Base-by-base conservation (phyloP, 2,329 filamentous ascomycete genomes). In the Penicillium sp. region DNA sequence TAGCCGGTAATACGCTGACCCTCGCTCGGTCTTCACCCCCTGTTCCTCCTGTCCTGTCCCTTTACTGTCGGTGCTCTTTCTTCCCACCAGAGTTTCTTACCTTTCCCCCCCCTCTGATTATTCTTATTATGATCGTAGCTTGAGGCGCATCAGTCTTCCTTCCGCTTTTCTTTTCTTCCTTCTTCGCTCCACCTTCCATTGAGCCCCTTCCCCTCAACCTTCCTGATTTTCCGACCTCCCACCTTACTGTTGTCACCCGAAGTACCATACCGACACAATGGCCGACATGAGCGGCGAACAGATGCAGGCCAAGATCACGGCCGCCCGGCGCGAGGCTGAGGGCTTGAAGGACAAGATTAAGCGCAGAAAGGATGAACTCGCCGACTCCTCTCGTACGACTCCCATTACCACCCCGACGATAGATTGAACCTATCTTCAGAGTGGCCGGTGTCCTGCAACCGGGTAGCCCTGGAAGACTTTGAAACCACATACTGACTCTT, bases 301-400 rank as follows among this genome's bases (percentile, higher is more conserved):
- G 66, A 96, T 97, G 86, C 93, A 97, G 84, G 89, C 92, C 79
- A 89, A 89, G 78, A 93, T 94, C 70, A 89, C 91, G 72, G 88
- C 90, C 71, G 93, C 94, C 75, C 88, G 94, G 78, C 91, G 94
- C 82, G 94, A 99, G 84, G 94, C 94, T 69, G 94, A 97, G 83
- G 92, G 90, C 50, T 82, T 97, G 68, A 97, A 97, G 84, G 93
- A 97, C 77, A 89, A 91, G 78, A 97, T 97, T 86, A 97, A 97
- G 88, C 87, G 92, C 79, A 96, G 96, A 87, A 97, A 97, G 89
- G 94, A 99, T 85, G 94, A 97, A 80, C 86, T 99, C 68, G 93
- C 93, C 74, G 94, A 99, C 79, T 96, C 92, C 62, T 95, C 92
- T 73, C 88, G 94, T 99, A 87, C 86, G 93, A 54, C 51, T 84